A percentile compares a stretch with the other conserved stretches of the same genome.
These are phyloP conservation scores for Xerocomellus amylosporus DNA, from an alignment of 768 basidiomycete species.

Conservation along the genomic window DNA sequence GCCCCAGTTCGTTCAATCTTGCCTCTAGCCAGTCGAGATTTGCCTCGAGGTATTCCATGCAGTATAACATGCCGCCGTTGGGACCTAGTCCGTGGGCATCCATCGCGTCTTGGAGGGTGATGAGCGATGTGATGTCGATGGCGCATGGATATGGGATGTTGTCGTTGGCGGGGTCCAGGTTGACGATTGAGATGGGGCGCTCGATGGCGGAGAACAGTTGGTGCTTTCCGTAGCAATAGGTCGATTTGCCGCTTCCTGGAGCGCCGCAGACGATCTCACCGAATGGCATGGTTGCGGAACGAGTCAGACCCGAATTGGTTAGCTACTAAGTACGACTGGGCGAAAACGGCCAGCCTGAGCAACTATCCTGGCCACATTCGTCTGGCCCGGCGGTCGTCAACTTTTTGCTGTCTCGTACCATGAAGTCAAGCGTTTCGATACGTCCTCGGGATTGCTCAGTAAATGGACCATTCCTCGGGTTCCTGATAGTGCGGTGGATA, in stretches of 20 bases:
- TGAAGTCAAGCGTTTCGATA: no score
- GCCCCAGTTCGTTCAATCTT: slow-evolving; percentile 58
- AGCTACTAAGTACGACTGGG: no score
- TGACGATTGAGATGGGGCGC: slow-evolving; percentile 86
- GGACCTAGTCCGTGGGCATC: slow-evolving; percentile 80
- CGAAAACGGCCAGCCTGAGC: no score
- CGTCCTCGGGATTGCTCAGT: no score
- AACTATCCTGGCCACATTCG: no score
- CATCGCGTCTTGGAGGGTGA: slow-evolving; percentile 89
- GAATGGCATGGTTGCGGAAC: slow-evolving; percentile 63
- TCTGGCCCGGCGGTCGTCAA: no score
- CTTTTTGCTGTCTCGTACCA: no score
- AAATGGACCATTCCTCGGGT: no score
- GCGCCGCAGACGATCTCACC: slow-evolving; percentile 86
- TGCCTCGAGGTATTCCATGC: slow-evolving; percentile 94
- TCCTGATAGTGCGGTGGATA: no score
- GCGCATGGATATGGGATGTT: slow-evolving; percentile 89
- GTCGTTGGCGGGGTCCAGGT: slow-evolving; percentile 94
- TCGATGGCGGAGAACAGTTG: slow-evolving; percentile 85
- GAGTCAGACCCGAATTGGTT: neutral
- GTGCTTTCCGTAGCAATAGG: slow-evolving; percentile 83
- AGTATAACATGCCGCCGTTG: slow-evolving; percentile 94
- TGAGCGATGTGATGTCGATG: slow-evolving; percentile 78
- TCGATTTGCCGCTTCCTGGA: slow-evolving; percentile 85
- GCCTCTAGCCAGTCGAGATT: slow-evolving; percentile 89